Percentiles rank a stretch among this genome's conserved stretches.
Conservation (phyloP, 163 green algal genomes). For the Scenedesmus sp. region DNA sequence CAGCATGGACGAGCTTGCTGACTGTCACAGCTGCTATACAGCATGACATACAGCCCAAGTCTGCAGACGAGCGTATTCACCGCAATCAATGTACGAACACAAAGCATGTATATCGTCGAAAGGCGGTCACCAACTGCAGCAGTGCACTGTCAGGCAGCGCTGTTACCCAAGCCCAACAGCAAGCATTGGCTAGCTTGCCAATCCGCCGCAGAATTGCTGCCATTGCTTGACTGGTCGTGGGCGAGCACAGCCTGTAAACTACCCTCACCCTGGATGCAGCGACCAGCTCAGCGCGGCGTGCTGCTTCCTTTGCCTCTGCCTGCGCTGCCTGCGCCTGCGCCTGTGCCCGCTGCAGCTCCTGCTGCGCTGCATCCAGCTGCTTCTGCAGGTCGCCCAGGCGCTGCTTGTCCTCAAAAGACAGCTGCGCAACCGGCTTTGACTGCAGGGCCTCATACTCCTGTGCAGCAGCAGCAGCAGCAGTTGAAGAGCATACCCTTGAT, state of each 20-base stretch:
- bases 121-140: no score
- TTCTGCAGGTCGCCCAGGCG: constrained; percentile 40
- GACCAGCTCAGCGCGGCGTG: constrained; percentile 13
- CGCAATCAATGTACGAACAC: no score
- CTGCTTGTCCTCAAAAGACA: constrained; percentile 24
- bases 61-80: no score
- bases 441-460: constrained; percentile 52
- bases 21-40: no score
- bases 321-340: constrained; percentile 8
- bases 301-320: constrained; percentile 6
- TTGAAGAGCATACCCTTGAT: not conserved
- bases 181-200: no score
- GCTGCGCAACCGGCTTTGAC: constrained; percentile 29
- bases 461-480: not conserved
- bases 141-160: no score
- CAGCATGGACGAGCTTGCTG: not conserved
- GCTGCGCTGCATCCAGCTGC: constrained; percentile 33
- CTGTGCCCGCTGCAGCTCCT: constrained; percentile 32
- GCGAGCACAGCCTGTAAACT: no score
- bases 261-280: not conserved
- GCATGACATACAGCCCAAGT: no score
- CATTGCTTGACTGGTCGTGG: not conserved
- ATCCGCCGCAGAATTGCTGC: not conserved
- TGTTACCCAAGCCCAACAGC: no score
- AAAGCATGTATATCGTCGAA: no score